These are phyloP conservation scores for Crithidia expoeki DNA, from an alignment of 208 protist species.

Conservation along the genomic window DNA sequence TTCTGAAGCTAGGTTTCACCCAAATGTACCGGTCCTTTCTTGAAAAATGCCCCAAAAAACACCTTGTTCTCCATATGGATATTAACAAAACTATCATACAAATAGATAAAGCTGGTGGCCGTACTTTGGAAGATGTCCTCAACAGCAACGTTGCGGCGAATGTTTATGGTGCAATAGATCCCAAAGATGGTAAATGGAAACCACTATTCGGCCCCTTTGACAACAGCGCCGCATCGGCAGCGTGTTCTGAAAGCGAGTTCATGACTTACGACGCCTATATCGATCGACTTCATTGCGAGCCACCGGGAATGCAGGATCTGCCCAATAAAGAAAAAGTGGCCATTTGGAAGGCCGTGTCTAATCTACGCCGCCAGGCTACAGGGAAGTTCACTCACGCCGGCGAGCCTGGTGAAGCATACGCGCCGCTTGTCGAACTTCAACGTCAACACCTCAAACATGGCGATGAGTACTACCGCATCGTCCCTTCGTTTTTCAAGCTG, in stretches of 20 bases:
- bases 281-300: conserved; percentile 60
- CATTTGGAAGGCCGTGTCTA: conserved; percentile 71
- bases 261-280: conserved; percentile 76
- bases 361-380: conserved; percentile 45
- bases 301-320: conserved; percentile 70
- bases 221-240: neutral
- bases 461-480: conserved; percentile 54
- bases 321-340: conserved; percentile 50
- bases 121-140: conserved; percentile 81
- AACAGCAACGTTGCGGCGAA: conserved; percentile 89
- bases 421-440: conserved; percentile 74
- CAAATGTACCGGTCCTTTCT: conserved; percentile 64
- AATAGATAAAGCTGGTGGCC: conserved; percentile 73
- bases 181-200: conserved; percentile 36
- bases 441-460: conserved; percentile 39
- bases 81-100: conserved; percentile 93
- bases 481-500: conserved; percentile 87
- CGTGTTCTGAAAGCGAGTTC: conserved; percentile 14
- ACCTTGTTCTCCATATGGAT: conserved; percentile 89
- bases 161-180: conserved; percentile 60
- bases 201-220: conserved; percentile 63
- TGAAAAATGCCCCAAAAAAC: conserved; percentile 55
- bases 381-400: conserved; percentile 70
- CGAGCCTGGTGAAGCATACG: conserved; percentile 62
- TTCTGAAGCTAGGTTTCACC: neutral